Evolutionary conservation across 2,329 filamentous ascomycete species (phyloP), one percentile per base, ranked within the genome.

Genomic region (Nigrospora osmanthi): DNA sequence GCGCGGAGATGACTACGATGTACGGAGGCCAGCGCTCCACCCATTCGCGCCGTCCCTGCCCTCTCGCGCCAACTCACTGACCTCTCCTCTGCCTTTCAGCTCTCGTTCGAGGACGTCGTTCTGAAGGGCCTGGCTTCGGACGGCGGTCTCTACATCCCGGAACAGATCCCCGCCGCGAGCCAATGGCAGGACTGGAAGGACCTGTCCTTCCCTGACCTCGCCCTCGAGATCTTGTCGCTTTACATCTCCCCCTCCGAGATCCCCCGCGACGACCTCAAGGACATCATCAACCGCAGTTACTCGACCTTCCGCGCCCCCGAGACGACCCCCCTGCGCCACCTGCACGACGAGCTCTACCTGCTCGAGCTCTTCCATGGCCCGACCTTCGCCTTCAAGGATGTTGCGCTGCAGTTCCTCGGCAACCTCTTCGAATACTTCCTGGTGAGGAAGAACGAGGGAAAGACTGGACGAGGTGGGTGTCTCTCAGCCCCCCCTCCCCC

Each of bases 331-430:
- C 68, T 93, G 23, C 77, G 87, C 37, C 80, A 85, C n/a, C 73
- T 96, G 43, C 78, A 91, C 59, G 72, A 79, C 56, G 85, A 91
- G 61, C 72, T 96, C 36, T 82, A 95, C 61, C 73, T 96, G 45
- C 79, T 98, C 32, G 93, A 98, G 67, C 78, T 98, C 37, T 98
- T 97, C 75, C 91, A 97, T 63, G 93, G 93, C 1, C 93, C 90
- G 6, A 97, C 85, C 1, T 96, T 89, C 62, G 86, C 91, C 2
- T 97, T 97, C 73, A 95, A 97, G 69, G 91, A 97, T 66, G 87
- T 90, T 42, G 90, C 90, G 14, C 72, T 97, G 50, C 91, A 97
- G 57, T 93, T 96, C 60, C 71, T 98, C 2, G 93, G 93, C n/a
- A 97, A 98, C 59, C 73, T 98, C 3, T 97, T 94, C 54, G 87